A percentile compares a stretch with the other conserved stretches of the same genome.
phyloP scores from a whole-genome alignment of 108 stramenopile species.

The Ochromonas danica region DNA sequence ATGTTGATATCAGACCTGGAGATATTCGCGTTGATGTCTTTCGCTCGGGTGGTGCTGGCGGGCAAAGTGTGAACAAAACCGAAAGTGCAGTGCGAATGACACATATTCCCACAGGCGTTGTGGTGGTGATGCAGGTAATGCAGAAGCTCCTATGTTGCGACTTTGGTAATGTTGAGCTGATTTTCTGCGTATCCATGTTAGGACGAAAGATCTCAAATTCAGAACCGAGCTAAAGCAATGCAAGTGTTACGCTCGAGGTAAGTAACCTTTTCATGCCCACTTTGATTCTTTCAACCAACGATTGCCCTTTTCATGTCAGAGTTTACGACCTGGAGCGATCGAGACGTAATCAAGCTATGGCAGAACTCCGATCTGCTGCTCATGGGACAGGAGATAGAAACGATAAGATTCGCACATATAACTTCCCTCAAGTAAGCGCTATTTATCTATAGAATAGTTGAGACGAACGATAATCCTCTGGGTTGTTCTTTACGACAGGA shows the following conservation, averaged over 20 bases:
- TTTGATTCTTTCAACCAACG: no score
- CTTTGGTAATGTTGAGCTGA: background rate
- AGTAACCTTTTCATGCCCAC: background rate
- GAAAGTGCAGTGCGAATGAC: conserved; percentile 96
- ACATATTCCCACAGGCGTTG: conserved; percentile 91
- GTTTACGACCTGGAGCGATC: conserved; percentile 39
- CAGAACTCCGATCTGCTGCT: conserved; percentile 60
- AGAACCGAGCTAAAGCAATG: conserved; percentile 88
- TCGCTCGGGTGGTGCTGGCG: conserved; percentile 89
- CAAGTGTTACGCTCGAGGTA: conserved; percentile 73
- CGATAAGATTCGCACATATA: conserved; percentile 95
- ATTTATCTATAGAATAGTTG: background rate
- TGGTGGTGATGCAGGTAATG: conserved; percentile 78
- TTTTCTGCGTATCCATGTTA: background rate
- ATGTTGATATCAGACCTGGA: conserved; percentile 60
- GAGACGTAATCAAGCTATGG: conserved; percentile 60
- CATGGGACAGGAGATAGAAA: conserved; percentile 82
- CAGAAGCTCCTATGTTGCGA: background rate
- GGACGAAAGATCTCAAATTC: conserved; percentile 94
- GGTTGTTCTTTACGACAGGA: conserved; percentile 59
- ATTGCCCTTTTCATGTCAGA: no score
- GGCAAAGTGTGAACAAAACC: conserved; percentile 99
- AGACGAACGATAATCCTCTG: background rate
- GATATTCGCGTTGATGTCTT: conserved; percentile 82
- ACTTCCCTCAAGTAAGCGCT: conserved; percentile 68